phyloP scores from a whole-genome alignment of 148 eudicot genomes.

The Spergularia bocconei region DNA sequence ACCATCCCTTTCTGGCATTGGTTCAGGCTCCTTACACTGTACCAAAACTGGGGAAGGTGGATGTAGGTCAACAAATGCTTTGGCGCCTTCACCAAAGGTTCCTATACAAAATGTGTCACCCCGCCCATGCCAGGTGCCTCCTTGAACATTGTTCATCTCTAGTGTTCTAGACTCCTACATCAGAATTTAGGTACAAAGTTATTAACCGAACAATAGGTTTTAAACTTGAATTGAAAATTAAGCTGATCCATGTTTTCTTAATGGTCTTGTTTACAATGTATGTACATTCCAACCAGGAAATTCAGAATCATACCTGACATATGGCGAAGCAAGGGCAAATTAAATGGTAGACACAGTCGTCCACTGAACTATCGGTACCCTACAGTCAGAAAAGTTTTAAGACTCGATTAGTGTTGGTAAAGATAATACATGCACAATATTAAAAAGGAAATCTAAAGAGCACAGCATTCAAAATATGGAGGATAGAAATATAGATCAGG shows the following conservation, averaged over 20 bases:
- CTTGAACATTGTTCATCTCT: constrained; percentile 94
- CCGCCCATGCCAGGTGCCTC: constrained; percentile 91
- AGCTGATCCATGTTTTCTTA: background rate
- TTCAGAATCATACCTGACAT: constrained; percentile 55
- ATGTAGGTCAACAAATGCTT: constrained; percentile 47
- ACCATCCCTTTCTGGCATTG: background rate
- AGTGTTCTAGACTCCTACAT: constrained; percentile 82
- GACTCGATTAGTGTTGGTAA: constrained; percentile 8
- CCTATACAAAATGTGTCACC: constrained; percentile 90
- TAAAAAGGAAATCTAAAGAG: background rate
- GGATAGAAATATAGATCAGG: background rate
- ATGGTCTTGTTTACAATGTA: background rate
- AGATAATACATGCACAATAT: background rate
- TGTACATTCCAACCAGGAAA: background rate
- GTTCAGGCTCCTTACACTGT: constrained; percentile 30
- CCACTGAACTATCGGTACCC: constrained; percentile 72
- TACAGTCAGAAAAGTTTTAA: constrained; percentile 26
- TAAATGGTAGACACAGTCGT: constrained; percentile 80
- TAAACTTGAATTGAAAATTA: background rate
- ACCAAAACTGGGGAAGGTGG: constrained; percentile 57
- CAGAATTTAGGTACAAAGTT: background rate
- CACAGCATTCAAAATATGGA: background rate
- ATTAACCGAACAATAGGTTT: background rate
- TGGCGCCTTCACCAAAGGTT: constrained; percentile 44
- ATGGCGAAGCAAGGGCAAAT: constrained; percentile 84